Evolutionary conservation across 2,329 filamentous ascomycete species (phyloP), one percentile per base, ranked within the genome.

Genomic region (Penicillium crustosum): DNA sequence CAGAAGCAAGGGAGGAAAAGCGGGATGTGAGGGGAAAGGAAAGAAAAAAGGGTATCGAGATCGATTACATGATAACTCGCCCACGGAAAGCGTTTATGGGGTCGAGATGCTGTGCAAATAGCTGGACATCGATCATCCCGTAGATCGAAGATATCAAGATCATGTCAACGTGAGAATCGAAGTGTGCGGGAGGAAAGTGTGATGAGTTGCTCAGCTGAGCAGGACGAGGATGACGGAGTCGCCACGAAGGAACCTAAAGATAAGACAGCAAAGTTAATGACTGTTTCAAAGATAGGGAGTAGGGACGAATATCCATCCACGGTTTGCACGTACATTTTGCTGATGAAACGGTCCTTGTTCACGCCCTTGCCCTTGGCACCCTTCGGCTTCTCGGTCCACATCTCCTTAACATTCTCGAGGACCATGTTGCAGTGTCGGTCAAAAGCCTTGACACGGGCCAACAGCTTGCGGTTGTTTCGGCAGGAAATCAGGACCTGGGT

Each of bases 381-480:
- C 71, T 90, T 83, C 49, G 93, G 92, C 55, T 90, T 94, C 80
- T 99, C 94, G 10, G 93, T 97, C 94, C 94, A 99, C 93, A 99
- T 97, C 81, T 99, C 94, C 83, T 95, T 95, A 43, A 95, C 92
- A 68, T 96, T 96, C 82, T 96, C 92, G 48, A 97, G 82, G 4
- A 96, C 90, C 94, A 99, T 97, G 80, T 99, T 99, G 85, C 93
- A 97, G 79, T 99, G 94, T 60, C 94, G 85, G 79, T 99, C 94
- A 75, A 99, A 99, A 7, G 94, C 94, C 83, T 99, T 99, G 72
- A 99, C 93, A 64, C 94, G 89, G 51, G 93, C 94, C 55, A 99
- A 88, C 48, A 99, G 84, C 83, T 99, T 99, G 78, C 93, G 90
- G 82, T 97, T 97, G 85, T 96, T 97, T 66, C 94, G 92, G 80